Conservation (phyloP, 805 yeast species). For the Candida broadrunensis region DNA sequence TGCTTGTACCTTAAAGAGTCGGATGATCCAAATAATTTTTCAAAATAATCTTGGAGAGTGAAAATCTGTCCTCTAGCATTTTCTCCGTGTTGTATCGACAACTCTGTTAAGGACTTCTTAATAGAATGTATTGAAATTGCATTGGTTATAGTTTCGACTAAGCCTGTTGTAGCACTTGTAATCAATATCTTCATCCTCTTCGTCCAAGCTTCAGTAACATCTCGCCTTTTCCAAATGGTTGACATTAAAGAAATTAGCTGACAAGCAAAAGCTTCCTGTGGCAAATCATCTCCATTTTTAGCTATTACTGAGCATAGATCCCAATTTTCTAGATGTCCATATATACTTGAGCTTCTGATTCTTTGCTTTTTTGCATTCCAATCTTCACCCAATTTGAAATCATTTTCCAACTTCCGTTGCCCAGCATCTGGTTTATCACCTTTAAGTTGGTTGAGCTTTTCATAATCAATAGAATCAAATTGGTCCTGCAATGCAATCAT, state of each 20-base stretch:
- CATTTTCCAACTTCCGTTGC: slow-evolving; percentile 88
- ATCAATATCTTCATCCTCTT: slow-evolving; percentile 89
- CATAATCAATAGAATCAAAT: slow-evolving; percentile 35
- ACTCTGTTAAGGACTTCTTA: slow-evolving; percentile 83
- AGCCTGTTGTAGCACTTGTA: slow-evolving; percentile 86
- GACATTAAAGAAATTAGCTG: slow-evolving; percentile 88
- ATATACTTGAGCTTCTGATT: slow-evolving; percentile 72
- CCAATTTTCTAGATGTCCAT: slow-evolving; percentile 90
- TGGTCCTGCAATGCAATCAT: slow-evolving; percentile 33
- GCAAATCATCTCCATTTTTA: slow-evolving; percentile 91
- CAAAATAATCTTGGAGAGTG: slow-evolving; percentile 75
- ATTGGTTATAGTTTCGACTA: slow-evolving; percentile 94
- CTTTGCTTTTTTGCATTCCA: slow-evolving; percentile 83
- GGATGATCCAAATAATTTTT: slow-evolving; percentile 67
- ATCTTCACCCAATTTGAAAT: slow-evolving; percentile 90
- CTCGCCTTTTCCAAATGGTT: slow-evolving; percentile 71
- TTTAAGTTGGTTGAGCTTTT: slow-evolving; percentile 47
- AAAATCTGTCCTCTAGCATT: slow-evolving; percentile 70
- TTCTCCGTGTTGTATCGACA: slow-evolving; percentile 63
- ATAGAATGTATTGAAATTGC: slow-evolving; percentile 93
- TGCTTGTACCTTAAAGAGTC: slow-evolving; percentile 52
- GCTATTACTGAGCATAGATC: slow-evolving; percentile 94
- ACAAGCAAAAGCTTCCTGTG: slow-evolving; percentile 98
- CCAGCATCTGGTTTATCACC: slow-evolving; percentile 63
- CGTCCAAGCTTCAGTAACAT: slow-evolving; percentile 75